Percentiles rank a stretch among this genome's conserved stretches.
Conservation (phyloP, 371 early-diverging fungal species). For the Mucor mucedo region DNA sequence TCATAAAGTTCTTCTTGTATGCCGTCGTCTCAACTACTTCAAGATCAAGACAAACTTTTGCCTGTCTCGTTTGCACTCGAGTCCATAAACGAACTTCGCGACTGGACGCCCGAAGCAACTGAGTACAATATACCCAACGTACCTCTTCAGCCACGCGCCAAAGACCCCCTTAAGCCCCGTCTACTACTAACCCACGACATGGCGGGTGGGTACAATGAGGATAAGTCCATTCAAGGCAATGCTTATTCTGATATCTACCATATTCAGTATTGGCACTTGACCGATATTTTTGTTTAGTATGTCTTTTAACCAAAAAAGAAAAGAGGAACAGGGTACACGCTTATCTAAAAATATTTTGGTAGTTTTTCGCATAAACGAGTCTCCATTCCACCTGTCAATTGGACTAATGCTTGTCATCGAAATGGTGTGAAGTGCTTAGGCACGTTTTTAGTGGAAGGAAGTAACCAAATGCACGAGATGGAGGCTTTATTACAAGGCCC, state of each 20-base stretch:
- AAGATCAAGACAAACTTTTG: slow-evolving; percentile 2
- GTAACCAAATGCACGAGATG: slow-evolving; percentile 43
- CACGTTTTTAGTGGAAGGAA: slow-evolving; percentile 58
- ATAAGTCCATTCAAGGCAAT: slow-evolving; percentile 56
- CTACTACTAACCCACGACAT: slow-evolving; percentile 57
- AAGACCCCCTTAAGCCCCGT: slow-evolving; percentile 5
- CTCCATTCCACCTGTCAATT: slow-evolving; percentile 65
- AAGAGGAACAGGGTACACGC: neutral
- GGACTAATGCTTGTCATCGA: slow-evolving; percentile 68
- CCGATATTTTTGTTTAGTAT: slow-evolving; percentile 68
- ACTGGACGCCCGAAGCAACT: slow-evolving; percentile 12
- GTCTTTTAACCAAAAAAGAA: neutral
- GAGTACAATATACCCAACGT: slow-evolving; percentile 17
- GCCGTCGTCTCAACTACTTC: slow-evolving; percentile 19
- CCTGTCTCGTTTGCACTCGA: slow-evolving; percentile 17
- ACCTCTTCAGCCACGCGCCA: slow-evolving; percentile 12
- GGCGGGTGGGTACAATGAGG: slow-evolving; percentile 68
- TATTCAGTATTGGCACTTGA: slow-evolving; percentile 60
- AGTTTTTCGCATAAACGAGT: slow-evolving; percentile 65
- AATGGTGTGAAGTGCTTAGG: slow-evolving; percentile 63
- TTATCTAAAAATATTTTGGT: neutral
- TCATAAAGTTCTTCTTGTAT: neutral
- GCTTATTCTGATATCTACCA: slow-evolving; percentile 47
- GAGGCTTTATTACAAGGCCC: slow-evolving; percentile 51
- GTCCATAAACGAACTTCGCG: slow-evolving; percentile 13